These are phyloP conservation scores for Ogataea zsoltii DNA, from an alignment of 805 yeast genomes.

Conservation along the genomic window DNA sequence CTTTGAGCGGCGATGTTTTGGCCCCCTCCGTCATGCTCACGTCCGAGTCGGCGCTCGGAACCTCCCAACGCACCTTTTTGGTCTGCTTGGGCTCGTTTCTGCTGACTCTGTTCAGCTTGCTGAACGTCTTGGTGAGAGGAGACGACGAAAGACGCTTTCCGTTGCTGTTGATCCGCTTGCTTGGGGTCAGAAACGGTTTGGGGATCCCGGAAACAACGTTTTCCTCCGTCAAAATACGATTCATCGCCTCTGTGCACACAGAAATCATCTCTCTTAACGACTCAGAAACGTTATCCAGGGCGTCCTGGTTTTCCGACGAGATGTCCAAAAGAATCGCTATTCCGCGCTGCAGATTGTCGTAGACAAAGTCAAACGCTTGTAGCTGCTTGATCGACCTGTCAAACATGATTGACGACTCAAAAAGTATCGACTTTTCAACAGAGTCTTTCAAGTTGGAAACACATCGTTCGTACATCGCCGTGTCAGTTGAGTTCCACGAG, in stretches of 20 bases:
- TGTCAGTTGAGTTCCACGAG: slow-evolving; percentile 53
- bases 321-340: slow-evolving; percentile 18
- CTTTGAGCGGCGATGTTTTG: too few relatives aligned
- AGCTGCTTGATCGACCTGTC: slow-evolving; percentile 44
- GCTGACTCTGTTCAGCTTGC: slow-evolving; percentile 18
- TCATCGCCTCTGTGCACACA: slow-evolving; percentile 15
- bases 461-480: slow-evolving; percentile 41
- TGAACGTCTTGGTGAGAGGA: slow-evolving; percentile 21
- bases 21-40: slow-evolving; percentile 19
- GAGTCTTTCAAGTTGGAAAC: slow-evolving; percentile 46
- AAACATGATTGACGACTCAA: slow-evolving; percentile 54
- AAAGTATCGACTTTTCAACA: slow-evolving; percentile 53
- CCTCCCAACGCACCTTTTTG: slow-evolving; percentile 51
- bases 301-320: slow-evolving; percentile 19
- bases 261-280: slow-evolving; percentile 17
- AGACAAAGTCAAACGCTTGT: slow-evolving; percentile 16
- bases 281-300: slow-evolving; percentile 6
- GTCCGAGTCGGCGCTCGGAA: slow-evolving; percentile 31
- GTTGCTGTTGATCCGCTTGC: neutral
- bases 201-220: slow-evolving; percentile 9
- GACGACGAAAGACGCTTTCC: slow-evolving; percentile 28
- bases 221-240: slow-evolving; percentile 17
- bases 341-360: slow-evolving; percentile 13
- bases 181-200: slow-evolving; percentile 1
- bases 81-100: slow-evolving; percentile 23